Evolutionary conservation across 2,329 filamentous ascomycete species (phyloP).

Genomic region (Monosporascus sp.): DNA sequence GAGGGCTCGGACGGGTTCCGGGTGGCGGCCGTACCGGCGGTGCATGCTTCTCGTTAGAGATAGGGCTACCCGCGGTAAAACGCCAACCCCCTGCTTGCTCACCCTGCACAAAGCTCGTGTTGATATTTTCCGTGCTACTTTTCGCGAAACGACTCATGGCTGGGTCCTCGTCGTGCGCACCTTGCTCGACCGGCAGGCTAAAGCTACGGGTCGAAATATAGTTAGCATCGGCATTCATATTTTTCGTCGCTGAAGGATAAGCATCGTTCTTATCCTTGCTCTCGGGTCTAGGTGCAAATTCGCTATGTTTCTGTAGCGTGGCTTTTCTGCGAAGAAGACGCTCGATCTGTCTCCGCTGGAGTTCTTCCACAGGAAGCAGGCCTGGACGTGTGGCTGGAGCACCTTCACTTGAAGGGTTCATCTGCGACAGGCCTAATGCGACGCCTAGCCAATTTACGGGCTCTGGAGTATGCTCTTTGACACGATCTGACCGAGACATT

Average conservation of each 20-base stretch:
- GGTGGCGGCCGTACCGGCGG: conserved; percentile 32
- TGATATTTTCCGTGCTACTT: conserved; percentile 55
- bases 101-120: conserved; percentile 53
- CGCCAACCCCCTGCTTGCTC: conserved; percentile 41
- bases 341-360: conserved; percentile 33
- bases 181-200: conserved; percentile 39
- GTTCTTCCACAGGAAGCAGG: conserved; percentile 32
- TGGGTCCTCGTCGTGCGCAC: conserved; percentile 34
- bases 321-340: conserved; percentile 30
- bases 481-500: conserved; percentile 2
- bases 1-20: conserved; percentile 33
- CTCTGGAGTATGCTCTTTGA: conserved; percentile 1
- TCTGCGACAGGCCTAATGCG: not conserved
- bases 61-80: conserved; percentile 45
- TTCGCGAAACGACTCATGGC: conserved; percentile 38
- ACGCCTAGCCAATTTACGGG: conserved; percentile 1
- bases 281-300: not conserved
- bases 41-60: conserved; percentile 21
- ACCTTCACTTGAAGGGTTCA: conserved; percentile 26
- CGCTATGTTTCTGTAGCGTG: conserved; percentile 1
- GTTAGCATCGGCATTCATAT: conserved; percentile 28
- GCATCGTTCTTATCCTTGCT: not conserved
- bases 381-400: conserved; percentile 1
- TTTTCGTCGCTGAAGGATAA: conserved; percentile 2
- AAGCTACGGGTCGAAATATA: conserved; percentile 40